Conservation (phyloP, 345 rosid genomes). For the Heritiera littoralis region DNA sequence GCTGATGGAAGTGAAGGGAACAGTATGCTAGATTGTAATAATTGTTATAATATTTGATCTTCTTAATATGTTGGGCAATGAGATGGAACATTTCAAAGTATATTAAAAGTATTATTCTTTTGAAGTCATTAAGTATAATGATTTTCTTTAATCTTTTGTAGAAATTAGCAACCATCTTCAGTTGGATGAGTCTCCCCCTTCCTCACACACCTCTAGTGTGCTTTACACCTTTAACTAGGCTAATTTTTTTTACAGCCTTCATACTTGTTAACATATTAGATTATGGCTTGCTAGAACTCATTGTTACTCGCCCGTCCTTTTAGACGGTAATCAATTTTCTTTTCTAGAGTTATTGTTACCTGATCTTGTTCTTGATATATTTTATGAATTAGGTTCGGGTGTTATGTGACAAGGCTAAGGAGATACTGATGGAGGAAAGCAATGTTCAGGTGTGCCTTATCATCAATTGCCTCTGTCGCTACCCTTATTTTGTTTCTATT, state of each 20-base stretch:
- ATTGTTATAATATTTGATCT: neutral
- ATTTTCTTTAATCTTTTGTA: neutral
- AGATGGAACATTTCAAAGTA: neutral
- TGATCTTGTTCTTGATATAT: neutral
- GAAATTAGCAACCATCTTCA: no score
- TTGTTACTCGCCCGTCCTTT: neutral
- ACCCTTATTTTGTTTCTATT: neutral
- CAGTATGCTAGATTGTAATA: neutral
- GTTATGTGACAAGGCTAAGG: slow-evolving; percentile 75
- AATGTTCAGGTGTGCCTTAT: slow-evolving; percentile 61
- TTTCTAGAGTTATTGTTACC: neutral
- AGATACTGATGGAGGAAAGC: slow-evolving; percentile 73
- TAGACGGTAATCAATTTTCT: neutral
- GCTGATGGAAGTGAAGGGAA: neutral
- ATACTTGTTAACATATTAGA: no score
- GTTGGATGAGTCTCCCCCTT: neutral
- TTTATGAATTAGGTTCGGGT: slow-evolving; percentile 52
- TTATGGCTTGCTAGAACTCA: neutral
- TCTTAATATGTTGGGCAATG: neutral
- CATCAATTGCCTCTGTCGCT: neutral
- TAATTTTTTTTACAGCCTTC: neutral
- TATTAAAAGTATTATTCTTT: neutral
- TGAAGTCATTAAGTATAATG: neutral
- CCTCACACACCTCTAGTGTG: neutral
- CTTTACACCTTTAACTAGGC: neutral